Base-by-base conservation (phyloP, 2,329 filamentous ascomycete species). In the Epichloe typhina region DNA sequence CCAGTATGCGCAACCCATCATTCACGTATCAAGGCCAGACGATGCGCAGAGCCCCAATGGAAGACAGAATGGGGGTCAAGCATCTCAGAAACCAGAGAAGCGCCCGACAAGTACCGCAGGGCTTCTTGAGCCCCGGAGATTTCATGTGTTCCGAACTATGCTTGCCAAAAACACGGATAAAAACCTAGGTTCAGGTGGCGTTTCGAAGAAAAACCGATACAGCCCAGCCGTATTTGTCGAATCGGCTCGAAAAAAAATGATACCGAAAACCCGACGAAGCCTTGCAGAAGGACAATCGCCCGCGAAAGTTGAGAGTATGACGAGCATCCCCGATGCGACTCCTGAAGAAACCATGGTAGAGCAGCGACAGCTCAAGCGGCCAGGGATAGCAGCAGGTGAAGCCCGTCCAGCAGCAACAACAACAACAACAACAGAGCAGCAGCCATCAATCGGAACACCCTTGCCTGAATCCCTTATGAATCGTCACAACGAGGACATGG, bases 151-250 rank as follows among this genome's bases (percentile, higher is more conserved):
- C 15, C 68, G 71, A 52, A 69, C 66, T 47, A 67, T 71, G 52
- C 66, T 73, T 60, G 62, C 67, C 52, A 58, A 67, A 33, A 58
- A 51, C 23, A 49, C 41, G 39, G 48, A 33, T 41, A 52, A 57
- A 9, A 55, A 59, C 3, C 44, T 57, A 11, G 55, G 57, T 40
- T 52, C 63, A 5, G 46, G 21, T 21, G 65, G 67, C 2, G 51
- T 67, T 5, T 66, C 67, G 15, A 77, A 75, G 61, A 68, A 68
- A 50, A 57, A 55, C 4, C 67, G 71, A 13, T 63, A 68, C 36
- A 64, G 64, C 4, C 66, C 73, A n/a, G 70, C 76, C 7, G 65
- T 80, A 2, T 82, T 82, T 53, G 69, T 81, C 3, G 78, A 82
- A 61, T 72, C 74, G 11, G 72, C 67, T 45, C 67, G 69, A 46